phyloP scores from a whole-genome alignment of 768 basidiomycete genomes.

The Pisolithus orientalis region DNA sequence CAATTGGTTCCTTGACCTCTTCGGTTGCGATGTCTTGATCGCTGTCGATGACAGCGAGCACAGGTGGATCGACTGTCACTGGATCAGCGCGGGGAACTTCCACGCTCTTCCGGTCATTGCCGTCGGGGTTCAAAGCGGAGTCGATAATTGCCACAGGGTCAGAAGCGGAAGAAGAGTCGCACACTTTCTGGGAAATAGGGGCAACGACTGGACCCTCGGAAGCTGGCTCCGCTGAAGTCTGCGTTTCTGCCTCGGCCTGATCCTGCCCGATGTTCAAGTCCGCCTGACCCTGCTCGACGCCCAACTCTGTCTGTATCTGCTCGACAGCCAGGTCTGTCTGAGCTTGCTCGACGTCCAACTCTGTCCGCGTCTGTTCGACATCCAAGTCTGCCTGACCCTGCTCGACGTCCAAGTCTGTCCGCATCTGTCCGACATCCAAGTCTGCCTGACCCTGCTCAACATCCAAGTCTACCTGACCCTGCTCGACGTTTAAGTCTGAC shows the following conservation, averaged over 20 bases:
- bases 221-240: not conserved
- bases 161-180: not conserved
- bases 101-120: not conserved
- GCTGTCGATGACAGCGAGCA: conserved; percentile 7
- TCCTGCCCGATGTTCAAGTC: not conserved
- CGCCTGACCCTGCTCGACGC: too few species aligned
- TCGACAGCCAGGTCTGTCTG: too few species aligned
- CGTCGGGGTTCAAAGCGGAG: conserved; percentile 1
- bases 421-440: too few species aligned
- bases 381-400: not conserved
- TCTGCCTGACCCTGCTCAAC: too few species aligned
- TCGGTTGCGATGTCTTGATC: conserved; percentile 30
- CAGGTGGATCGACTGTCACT: conserved; percentile 1
- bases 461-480: too few species aligned
- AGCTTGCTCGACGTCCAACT: too few species aligned
- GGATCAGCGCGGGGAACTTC: not conserved
- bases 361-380: too few species aligned
- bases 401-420: too few species aligned
- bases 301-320: too few species aligned
- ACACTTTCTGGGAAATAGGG: not conserved
- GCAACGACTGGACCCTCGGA: not conserved
- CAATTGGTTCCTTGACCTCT: conserved; percentile 42
- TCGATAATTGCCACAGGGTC: not conserved
- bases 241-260: not conserved
- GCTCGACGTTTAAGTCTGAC: too few species aligned